A percentile compares a stretch with the other conserved stretches of the same genome.
Evolutionary conservation across 2,329 filamentous ascomycete genomes (phyloP).

Genomic region (Neocatenulostroma microsporum): DNA sequence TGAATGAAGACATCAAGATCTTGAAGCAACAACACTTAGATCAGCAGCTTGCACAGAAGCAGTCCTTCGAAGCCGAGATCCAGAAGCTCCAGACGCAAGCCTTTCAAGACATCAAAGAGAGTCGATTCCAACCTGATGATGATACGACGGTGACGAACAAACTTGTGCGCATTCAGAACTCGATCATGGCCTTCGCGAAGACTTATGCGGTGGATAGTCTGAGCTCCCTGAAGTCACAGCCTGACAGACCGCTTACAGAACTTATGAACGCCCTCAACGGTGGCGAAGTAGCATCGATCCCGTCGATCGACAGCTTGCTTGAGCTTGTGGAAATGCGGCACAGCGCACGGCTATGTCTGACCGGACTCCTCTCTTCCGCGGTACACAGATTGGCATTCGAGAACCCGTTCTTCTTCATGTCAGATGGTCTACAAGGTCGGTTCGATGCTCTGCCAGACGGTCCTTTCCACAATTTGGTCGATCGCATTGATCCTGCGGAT

Average conservation of each 20-base stretch:
- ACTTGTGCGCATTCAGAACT: slow-evolving; percentile 5
- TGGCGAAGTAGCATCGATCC: not conserved
- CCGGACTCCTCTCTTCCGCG: slow-evolving; percentile 6
- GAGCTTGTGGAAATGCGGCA: too few relatives aligned
- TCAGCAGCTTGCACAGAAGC: not conserved
- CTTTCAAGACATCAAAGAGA: slow-evolving; percentile 7
- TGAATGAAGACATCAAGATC: not conserved
- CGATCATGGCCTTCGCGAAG: slow-evolving; percentile 8
- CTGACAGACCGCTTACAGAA: not conserved
- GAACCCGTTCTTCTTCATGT: slow-evolving; percentile 9
- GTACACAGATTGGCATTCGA: slow-evolving; percentile 2
- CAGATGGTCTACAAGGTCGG: not conserved
- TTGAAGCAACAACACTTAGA: not conserved
- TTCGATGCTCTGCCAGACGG: not conserved
- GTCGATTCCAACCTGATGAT: slow-evolving; percentile 7
- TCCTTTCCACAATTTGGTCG: not conserved
- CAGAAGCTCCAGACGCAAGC: slow-evolving; percentile 5
- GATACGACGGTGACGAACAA: slow-evolving; percentile 6
- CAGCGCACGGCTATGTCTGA: too few relatives aligned
- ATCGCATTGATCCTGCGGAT: not conserved
- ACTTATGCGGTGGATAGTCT: slow-evolving; percentile 1
- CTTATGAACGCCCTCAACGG: not conserved
- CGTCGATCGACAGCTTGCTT: not conserved
- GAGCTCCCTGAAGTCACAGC: not conserved
- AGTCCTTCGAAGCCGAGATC: slow-evolving; percentile 7